phyloP scores from a whole-genome alignment of 768 basidiomycete species.

The Macrolepiota fuliginosa region DNA sequence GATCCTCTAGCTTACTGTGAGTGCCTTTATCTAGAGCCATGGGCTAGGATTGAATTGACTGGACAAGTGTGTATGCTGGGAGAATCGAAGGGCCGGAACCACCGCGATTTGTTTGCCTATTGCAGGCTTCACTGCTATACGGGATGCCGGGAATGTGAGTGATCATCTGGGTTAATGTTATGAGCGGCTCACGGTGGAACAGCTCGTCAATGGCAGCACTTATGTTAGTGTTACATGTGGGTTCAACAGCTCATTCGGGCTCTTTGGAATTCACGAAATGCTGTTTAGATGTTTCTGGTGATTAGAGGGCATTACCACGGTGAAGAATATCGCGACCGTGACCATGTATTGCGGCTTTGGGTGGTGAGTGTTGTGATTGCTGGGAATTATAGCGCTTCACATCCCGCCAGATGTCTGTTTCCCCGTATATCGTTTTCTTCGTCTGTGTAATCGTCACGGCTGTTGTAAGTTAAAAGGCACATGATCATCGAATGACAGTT shows the following conservation, averaged over 20 bases:
- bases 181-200: background rate
- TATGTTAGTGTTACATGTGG: slow-evolving; percentile 41
- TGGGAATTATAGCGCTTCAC: background rate
- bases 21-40: slow-evolving; percentile 1
- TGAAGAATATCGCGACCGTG: slow-evolving; percentile 25
- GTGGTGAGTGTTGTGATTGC: slow-evolving; percentile 25
- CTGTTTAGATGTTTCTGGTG: slow-evolving; percentile 41
- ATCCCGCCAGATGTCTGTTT: slow-evolving; percentile 34
- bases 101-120: slow-evolving; percentile 36
- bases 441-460: slow-evolving; percentile 36
- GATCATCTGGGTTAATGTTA: background rate
- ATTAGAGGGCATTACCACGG: slow-evolving; percentile 36
- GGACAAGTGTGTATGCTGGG: slow-evolving; percentile 38
- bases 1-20: slow-evolving; percentile 41
- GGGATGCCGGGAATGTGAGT: slow-evolving; percentile 47
- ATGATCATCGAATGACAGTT: background rate
- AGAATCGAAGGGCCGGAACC: slow-evolving; percentile 43
- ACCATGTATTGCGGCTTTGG: slow-evolving; percentile 35
- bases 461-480: slow-evolving; percentile 24
- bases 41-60: background rate
- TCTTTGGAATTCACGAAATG: background rate
- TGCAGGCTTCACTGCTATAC: slow-evolving; percentile 47
- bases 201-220: slow-evolving; percentile 42
- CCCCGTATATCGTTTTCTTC: slow-evolving; percentile 41
- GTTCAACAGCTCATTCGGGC: background rate